Evolutionary conservation across 1,139 yeast species (phyloP), one percentile per base, ranked within the genome.

Genomic region (Candida sojae): DNA sequence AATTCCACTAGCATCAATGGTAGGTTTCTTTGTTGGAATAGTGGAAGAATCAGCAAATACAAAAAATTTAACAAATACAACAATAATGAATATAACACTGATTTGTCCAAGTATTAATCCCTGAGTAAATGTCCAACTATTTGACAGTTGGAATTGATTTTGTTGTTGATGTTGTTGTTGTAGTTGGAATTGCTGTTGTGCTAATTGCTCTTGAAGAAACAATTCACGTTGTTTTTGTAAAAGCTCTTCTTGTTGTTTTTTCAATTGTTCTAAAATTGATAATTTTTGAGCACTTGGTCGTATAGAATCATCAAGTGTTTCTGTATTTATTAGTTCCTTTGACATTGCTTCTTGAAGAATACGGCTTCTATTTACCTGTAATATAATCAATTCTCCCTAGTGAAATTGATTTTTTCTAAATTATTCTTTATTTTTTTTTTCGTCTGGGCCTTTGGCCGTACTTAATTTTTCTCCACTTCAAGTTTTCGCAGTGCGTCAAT

Each of bases 81-180:
- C 79, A 41, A 91, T 70, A n/a, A 90, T 80, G 0, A 90, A 58
- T 26, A 92, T 78, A 6, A 92, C 96, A 56, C 95, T 86, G 39
- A 89, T 61, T 66, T 93, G 98, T 1, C 99, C 99, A 11, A 86
- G 55, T 3, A 87, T 66, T n/a, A 88, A 69, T 1, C 96, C 96
- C 54, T 86, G 89, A 0, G 91, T 82, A 57, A 88, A 88, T 26
- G 88, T 80, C 86, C 89, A 83, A 17, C 74, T 66, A 45, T 53
- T 54, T 30, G 48, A 44, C 32, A 50, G 41, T 21, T 13, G 45
- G 10, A 29, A 37, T 28, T 40, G 47, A 11, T 44, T 40, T 39
- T 23, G 42, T 34, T 31, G 55, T 25, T 23, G 38, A 7, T 51
- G 46, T 34, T 60, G 61, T 29, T 51, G 44, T 32, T 34, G 49